Evolutionary conservation across 768 basidiomycete genomes (phyloP), one percentile per base, ranked within the genome.

Genomic region (Mrakia frigida): DNA sequence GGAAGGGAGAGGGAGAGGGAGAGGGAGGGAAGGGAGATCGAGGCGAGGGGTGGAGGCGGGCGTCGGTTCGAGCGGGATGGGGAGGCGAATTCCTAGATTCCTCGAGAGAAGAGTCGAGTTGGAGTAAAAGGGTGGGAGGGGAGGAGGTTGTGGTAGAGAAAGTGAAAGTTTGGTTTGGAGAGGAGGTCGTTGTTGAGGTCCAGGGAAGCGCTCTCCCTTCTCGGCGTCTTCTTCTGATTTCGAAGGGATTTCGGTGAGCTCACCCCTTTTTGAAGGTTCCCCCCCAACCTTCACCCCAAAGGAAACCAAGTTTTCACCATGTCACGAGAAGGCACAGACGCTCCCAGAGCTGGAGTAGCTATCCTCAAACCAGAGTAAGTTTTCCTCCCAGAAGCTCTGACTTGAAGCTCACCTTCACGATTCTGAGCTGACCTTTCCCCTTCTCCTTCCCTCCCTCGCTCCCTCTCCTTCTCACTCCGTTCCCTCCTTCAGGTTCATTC

Each of bases 351-450:
- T n/a, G 88, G 88, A 25, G 87, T 86, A 9, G 89, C 88, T 3
- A 86, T 86, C 13, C 81, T 89, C 76, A 89, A 87, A 80, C 79
- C 85, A 70, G 86, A 88, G 88, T 88, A 81, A 33, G 86, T 79
- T n/a, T n/a, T n/a, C n/a, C 5, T 56, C 31, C 25, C 35, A 33
- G 83, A 21, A 87, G 86, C 0, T 85, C 84, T 9, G 80, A 63
- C 61, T 50, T 70, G 2, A 69, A 46, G 53, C 67, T 65, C 2
- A 68, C 75, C 21, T 43, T 75, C 14, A 70, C 10, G 70, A 77
- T 13, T 74, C 77, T 75, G 78, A 79, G 67, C 9, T 37, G 33
- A 75, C 76, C 75, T 76, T n/a, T 69, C 59, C n/a, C 61, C 23
- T n/a, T 68, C 56, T 68, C 65, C 39, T 39, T 21, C 65, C 76